Evolutionary conservation across 345 rosid species (phyloP).

Genomic region (Sonneratia caseolaris): DNA sequence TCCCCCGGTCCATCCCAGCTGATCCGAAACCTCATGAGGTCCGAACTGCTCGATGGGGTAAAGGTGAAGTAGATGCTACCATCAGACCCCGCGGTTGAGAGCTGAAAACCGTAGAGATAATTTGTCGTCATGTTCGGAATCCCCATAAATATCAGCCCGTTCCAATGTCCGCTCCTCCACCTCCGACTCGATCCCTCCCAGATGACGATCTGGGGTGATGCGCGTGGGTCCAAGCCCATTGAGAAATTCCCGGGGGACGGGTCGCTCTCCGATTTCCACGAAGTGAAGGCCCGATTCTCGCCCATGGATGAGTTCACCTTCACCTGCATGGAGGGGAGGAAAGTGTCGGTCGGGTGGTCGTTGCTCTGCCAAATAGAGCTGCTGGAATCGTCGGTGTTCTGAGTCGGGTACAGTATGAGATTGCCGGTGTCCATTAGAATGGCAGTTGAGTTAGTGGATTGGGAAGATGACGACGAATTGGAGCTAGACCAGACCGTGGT

Average conservation of each 20-base stretch:
- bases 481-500: conserved; percentile 43
- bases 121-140: conserved; percentile 38
- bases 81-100: conserved; percentile 21
- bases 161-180: conserved; percentile 91
- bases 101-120: conserved; percentile 44
- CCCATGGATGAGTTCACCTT: conserved; percentile 26
- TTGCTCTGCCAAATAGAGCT: conserved; percentile 52
- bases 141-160: conserved; percentile 42
- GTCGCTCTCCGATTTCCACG: conserved; percentile 53
- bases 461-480: conserved; percentile 18
- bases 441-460: conserved; percentile 25
- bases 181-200: conserved; percentile 38
- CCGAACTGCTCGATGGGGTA: conserved; percentile 22
- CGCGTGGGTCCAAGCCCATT: conserved; percentile 48
- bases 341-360: conserved; percentile 48
- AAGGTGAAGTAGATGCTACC: conserved; percentile 50
- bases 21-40: conserved; percentile 42
- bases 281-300: conserved; percentile 32
- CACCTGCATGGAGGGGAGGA: conserved; percentile 49
- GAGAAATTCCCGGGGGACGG: conserved; percentile 57
- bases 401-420: conserved; percentile 19
- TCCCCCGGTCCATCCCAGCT: conserved; percentile 43
- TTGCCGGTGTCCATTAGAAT: conserved; percentile 26
- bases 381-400: conserved; percentile 4
- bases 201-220: conserved; percentile 67